phyloP scores from a whole-genome alignment of 2,329 filamentous ascomycete genomes.

The Hyphodiscus sp. region DNA sequence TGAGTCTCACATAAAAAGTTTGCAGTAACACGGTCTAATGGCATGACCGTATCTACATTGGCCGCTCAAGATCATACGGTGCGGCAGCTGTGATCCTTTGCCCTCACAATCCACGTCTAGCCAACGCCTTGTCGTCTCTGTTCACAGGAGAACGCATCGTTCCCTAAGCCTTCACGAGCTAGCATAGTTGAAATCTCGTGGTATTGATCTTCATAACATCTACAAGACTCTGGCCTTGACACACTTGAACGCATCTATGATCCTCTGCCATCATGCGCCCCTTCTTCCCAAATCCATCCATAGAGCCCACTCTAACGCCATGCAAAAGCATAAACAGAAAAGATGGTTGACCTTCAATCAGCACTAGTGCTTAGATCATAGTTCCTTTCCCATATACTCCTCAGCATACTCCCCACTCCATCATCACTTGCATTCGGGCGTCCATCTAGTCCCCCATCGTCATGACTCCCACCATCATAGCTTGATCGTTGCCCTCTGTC shows the following conservation, averaged over 20 bases:
- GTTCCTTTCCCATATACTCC: conserved; percentile 57
- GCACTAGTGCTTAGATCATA: conserved; percentile 49
- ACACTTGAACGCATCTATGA: too few species aligned
- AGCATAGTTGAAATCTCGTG: too few species aligned
- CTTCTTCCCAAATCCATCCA: neutral
- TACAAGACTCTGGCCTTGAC: too few species aligned
- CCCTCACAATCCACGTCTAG: too few species aligned
- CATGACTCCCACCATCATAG: conserved; percentile 15
- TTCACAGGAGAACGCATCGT: too few species aligned
- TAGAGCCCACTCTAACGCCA: neutral
- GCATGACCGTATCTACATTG: too few species aligned
- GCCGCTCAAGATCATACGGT: too few species aligned
- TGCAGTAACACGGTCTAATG: too few species aligned
- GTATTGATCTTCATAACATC: too few species aligned
- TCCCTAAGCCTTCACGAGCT: too few species aligned
- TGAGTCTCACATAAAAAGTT: neutral
- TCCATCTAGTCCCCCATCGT: conserved; percentile 8
- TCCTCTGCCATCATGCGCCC: neutral
- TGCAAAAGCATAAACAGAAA: neutral
- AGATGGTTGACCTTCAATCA: conserved; percentile 17
- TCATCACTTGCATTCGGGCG: conserved; percentile 41
- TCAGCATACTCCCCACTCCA: conserved; percentile 43
- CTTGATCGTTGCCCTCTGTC: conserved; percentile 11
- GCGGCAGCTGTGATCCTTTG: too few species aligned
- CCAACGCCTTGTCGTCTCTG: too few species aligned